Base-by-base conservation (phyloP, 1,139 yeast genomes). In the Magnusiomyces clavatus region DNA sequence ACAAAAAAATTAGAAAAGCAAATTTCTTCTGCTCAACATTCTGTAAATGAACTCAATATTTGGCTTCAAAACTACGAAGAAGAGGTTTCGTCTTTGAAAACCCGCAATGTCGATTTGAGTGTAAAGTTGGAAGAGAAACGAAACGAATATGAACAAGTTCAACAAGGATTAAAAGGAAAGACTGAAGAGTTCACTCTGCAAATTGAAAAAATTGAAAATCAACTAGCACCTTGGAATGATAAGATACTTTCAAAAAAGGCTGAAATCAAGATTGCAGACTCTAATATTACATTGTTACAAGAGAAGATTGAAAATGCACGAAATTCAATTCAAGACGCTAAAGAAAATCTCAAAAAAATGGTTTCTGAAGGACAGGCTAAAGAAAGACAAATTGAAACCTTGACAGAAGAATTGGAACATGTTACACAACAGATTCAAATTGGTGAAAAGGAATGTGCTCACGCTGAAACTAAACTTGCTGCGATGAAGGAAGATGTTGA, bases 191-290 rank as follows among this genome's bases (percentile, higher is more conserved):
- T 81, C 54, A 78, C 88, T 0, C 75, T 75, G 17, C 76, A 84
- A 61, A 82, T 88, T 51, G 87, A 82, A 59, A 60, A 63, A 6
- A 69, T 82, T 42, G 94, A 87, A 61, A 75, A 74, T 10, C 74
- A 82, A 56, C 69, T 89, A 8, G 92, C 86, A 57, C 98, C 98
- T 0, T 89, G 95, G 94, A 81, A 80, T 56, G 82, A 77, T 38
- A 77, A 81, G 58, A 72, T 89, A 41, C 82, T 80, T 55, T 77
- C 77, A 29, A 84, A 83, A 54, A 82, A 81, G 56, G 79, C 87
- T 31, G 80, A 81, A 45, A 77, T 86, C 10, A 78, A 81, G 49
- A 76, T 87, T 41, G 78, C 83, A 1, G 75, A 78, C 51, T 80
- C 90, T 8, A 82, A 83, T 55, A 76, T 86, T 16, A 80, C 80